Evolutionary conservation across 1,139 yeast genomes (phyloP), one percentile per base, ranked within the genome.

Genomic region (Taphrina deformans): DNA sequence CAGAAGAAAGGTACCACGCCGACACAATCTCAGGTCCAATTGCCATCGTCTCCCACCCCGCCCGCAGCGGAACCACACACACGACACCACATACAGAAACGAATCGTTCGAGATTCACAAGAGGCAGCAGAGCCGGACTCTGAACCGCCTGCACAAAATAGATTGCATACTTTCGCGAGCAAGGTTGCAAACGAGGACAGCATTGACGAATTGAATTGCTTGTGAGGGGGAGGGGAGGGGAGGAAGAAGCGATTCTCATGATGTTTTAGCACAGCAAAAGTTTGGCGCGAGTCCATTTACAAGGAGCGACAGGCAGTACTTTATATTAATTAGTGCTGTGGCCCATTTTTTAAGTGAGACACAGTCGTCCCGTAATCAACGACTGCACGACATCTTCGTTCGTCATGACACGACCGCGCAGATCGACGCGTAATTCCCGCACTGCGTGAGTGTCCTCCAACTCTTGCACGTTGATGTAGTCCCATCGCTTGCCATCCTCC

Each of bases 301-400:
- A 10, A 10, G 33, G 33, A 29, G 33, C 33, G 33, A 29, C 33
- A 29, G 33, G 33, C 33, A 29, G n/a, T n/a, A n/a, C n/a, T n/a
- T n/a, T n/a, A n/a, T n/a, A n/a, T n/a, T n/a, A n/a, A n/a, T 14
- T 38, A 38, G n/a, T 38, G 21, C 18, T 6, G 16, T 6, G 7
- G 21, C 18, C 6, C 6, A 21, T 21, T 44, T 33, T 18, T 23
- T 38, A 24, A 1, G 61, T 26, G 3, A 58, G 23, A 38, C 48
- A 58, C 14, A 48, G 33, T 48, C 56, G 50, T n/a, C 63, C 63
- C 5, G 50, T 48, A 38, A 59, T 59, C 26, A 59, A 53, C 9
- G 56, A 48, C 50, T 59, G 63, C 4, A 59, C 63, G 31, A 59
- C 63, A 59, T 59, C 56, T 40, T 59, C 63, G 29, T 59, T 59